These are phyloP conservation scores for Apophysomyces trapeziformis DNA, from an alignment of 371 early-diverging fungal genomes.

Conservation along the genomic window DNA sequence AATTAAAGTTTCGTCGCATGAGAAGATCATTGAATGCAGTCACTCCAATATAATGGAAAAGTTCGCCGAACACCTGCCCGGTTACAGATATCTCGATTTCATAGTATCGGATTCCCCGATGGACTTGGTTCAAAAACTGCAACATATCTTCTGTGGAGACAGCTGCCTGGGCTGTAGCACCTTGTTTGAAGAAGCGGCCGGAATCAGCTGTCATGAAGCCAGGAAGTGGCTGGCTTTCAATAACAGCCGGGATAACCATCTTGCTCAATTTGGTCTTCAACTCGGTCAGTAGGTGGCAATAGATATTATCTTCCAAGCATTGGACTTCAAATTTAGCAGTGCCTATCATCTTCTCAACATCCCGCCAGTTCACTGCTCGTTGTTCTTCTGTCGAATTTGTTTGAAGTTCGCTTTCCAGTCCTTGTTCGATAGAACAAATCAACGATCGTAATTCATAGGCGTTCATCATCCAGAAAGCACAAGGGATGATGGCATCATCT, in stretches of 20 bases:
- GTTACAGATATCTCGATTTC: slow-evolving; percentile 74
- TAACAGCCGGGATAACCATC: slow-evolving; percentile 88
- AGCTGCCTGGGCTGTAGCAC: slow-evolving; percentile 62
- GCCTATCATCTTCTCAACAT: slow-evolving; percentile 44
- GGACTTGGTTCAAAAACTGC: slow-evolving; percentile 79
- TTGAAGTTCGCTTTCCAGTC: slow-evolving; percentile 21
- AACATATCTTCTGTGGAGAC: slow-evolving; percentile 86
- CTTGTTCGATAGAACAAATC: slow-evolving; percentile 25
- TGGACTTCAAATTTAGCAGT: slow-evolving; percentile 56
- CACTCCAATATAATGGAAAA: slow-evolving; percentile 88
- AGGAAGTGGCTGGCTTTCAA: slow-evolving; percentile 84
- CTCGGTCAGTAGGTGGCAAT: slow-evolving; percentile 80
- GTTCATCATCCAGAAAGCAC: slow-evolving; percentile 89
- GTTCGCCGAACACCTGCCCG: slow-evolving; percentile 79
- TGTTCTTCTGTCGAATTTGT: slow-evolving; percentile 6
- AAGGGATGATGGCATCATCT: slow-evolving; percentile 52
- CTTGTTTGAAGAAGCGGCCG: slow-evolving; percentile 66
- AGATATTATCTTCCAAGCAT: slow-evolving; percentile 54
- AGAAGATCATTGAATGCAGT: slow-evolving; percentile 90
- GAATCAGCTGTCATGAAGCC: slow-evolving; percentile 85
- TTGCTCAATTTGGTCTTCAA: slow-evolving; percentile 84
- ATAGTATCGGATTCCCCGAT: slow-evolving; percentile 86
- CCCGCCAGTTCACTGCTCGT: slow-evolving; percentile 18
- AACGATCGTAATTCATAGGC: slow-evolving; percentile 82
- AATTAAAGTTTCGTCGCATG: slow-evolving; percentile 80